These are phyloP conservation scores for Thozetella sp. DNA, from an alignment of 495 filamentous ascomycete genomes.

Conservation along the genomic window DNA sequence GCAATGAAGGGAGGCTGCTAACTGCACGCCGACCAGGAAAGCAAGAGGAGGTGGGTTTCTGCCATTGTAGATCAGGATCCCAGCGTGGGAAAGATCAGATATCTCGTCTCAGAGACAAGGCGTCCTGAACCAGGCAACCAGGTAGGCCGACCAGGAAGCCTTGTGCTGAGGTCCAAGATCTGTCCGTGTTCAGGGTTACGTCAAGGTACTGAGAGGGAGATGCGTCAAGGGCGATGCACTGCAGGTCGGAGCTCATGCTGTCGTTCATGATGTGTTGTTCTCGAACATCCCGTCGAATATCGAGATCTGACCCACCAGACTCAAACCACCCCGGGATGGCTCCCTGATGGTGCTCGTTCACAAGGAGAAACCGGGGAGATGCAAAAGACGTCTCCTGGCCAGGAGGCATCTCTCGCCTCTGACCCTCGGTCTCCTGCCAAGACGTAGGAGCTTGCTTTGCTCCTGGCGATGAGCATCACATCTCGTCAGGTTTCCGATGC, in stretches of 20 bases:
- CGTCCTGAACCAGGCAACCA: too few relatives aligned
- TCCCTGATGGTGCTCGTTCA: neutral
- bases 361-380: neutral
- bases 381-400: neutral
- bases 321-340: neutral
- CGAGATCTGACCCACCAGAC: neutral
- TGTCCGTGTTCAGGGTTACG: neutral
- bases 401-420: neutral
- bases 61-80: neutral
- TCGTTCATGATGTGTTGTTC: neutral
- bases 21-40: neutral
- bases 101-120: neutral
- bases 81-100: slow-evolving; percentile 4
- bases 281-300: neutral
- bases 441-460: neutral
- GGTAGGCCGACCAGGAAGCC: neutral
- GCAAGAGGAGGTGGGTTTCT: neutral
- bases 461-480: neutral
- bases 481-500: neutral
- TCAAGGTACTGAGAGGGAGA: neutral
- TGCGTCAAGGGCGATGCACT: too few relatives aligned
- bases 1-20: neutral
- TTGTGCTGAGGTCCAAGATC: neutral
- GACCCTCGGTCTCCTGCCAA: neutral
- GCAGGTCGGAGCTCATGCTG: neutral